Base-by-base conservation (phyloP, 73 alveolate species). In the Tetrahymena borealis region DNA sequence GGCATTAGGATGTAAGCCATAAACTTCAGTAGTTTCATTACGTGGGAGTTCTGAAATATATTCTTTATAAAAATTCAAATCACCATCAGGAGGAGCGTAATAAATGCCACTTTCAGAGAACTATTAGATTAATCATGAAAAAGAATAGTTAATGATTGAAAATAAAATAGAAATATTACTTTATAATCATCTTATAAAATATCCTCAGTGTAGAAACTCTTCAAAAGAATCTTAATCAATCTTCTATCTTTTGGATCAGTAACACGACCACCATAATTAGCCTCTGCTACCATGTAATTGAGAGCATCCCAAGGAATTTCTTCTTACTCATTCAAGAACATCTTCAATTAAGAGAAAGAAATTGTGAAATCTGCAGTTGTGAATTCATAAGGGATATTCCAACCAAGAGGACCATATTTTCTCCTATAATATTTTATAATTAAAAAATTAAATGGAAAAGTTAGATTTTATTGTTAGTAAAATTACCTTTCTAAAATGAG, bases 191-290 rank as follows among this genome's bases (percentile, higher is more conserved):
- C 99, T 78, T 98, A 97, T 41, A 99, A 95, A 39, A 99, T 97
- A 91, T 97, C 98, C 33, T 98, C 97, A 39, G 97, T 96, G 95
- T 98, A 98, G 97, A 97, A 98, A 90, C 98, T 99, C 92, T 94
- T 78, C 90, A 96, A 94, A 31, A 99, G 93, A 78, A 94, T 94
- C 91, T 95, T 96, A 24, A 98, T 96, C 78, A 96, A 92, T 94
- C 98, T 96, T 95, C 99, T 96, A 94, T 99, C 99, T 97, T 97
- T 98, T 31, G 99, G 98, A 96, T 99, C 99, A 16, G 99, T 99
- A 11, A 99, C 99, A 92, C 99, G 97, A 33, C 99, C 99, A 32
- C 99, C 99, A 96, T 99, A 99, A 94, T 99, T 99, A 35, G 99
- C 99, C 95, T 99, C 99, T 31, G 99, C 99, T 79, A 97, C 99